Evolutionary conservation across 371 early-diverging fungal species (phyloP).

Genomic region (Paramicrosporidium saccamoebae): DNA sequence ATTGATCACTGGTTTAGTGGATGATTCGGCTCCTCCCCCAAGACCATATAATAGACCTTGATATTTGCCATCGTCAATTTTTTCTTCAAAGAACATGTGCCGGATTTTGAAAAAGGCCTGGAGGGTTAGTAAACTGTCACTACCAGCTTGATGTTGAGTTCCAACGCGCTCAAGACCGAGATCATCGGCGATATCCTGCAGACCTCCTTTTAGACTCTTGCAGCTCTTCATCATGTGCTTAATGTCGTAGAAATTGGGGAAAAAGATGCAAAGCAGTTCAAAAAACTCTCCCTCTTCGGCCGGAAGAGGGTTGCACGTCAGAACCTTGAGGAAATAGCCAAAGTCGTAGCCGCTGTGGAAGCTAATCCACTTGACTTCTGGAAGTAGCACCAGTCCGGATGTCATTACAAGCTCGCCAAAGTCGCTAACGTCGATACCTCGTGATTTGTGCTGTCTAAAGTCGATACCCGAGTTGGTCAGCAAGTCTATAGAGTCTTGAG

Average conservation of each 20-base stretch:
- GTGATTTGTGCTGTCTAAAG: slow-evolving; percentile 81
- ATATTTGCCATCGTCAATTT: slow-evolving; percentile 69
- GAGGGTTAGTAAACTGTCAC: slow-evolving; percentile 84
- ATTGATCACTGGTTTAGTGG: too few species aligned
- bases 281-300: slow-evolving; percentile 80
- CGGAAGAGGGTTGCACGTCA: slow-evolving; percentile 71
- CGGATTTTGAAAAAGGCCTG: slow-evolving; percentile 88
- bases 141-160: slow-evolving; percentile 97
- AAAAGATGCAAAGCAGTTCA: slow-evolving; percentile 60
- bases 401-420: slow-evolving; percentile 93
- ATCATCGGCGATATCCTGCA: slow-evolving; percentile 96
- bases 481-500: slow-evolving; percentile 93
- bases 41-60: slow-evolving; percentile 11
- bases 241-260: slow-evolving; percentile 95
- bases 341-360: slow-evolving; percentile 99
- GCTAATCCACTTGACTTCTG: slow-evolving; percentile 86
- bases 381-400: slow-evolving; percentile 76
- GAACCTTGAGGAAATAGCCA: slow-evolving; percentile 86
- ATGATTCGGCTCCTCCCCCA: background rate
- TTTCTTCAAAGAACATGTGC: slow-evolving; percentile 68
- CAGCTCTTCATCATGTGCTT: slow-evolving; percentile 91
- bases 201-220: slow-evolving; percentile 80
- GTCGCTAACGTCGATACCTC: slow-evolving; percentile 84
- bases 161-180: slow-evolving; percentile 75
- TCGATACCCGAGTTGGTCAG: slow-evolving; percentile 89